Evolutionary conservation across 306 rosid species (phyloP).

Genomic region (Ochetophila trinervis): DNA sequence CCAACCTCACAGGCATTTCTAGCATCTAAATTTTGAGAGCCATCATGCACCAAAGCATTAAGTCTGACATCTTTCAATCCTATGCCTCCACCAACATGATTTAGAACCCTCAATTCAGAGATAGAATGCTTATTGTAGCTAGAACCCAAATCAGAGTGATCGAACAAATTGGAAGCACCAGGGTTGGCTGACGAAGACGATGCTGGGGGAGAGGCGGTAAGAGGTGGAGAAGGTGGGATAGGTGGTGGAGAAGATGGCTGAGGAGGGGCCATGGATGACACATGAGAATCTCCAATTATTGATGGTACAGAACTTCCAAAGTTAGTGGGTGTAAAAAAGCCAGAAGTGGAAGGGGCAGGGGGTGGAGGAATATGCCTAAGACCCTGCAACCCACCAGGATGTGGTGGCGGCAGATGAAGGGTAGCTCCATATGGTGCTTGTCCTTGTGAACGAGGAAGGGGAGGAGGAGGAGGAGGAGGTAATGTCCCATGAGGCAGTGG

Average conservation of each 20-base stretch:
- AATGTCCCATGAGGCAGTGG: constrained; percentile 36
- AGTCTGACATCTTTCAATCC: constrained; percentile 28
- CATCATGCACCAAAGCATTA: constrained; percentile 16
- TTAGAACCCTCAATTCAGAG: constrained; percentile 22
- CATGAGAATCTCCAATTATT: constrained; percentile 39
- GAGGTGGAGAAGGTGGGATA: constrained; percentile 41
- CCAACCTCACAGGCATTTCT: constrained; percentile 34
- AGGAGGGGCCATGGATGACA: constrained; percentile 33
- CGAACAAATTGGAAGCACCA: constrained; percentile 4
- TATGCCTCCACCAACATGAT: constrained; percentile 24
- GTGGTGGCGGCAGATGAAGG: constrained; percentile 29
- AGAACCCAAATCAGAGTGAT: constrained; percentile 3
- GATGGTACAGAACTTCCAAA: constrained; percentile 34
- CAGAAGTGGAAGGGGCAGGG: constrained; percentile 37
- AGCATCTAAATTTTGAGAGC: constrained; percentile 30
- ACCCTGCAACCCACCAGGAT: constrained; percentile 39
- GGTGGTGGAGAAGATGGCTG: constrained; percentile 55
- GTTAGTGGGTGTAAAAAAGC: constrained; percentile 26
- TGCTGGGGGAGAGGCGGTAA: constrained; percentile 24
- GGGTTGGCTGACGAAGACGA: constrained; percentile 24
- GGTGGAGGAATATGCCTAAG: constrained; percentile 36
- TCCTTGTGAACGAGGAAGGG: constrained; percentile 41
- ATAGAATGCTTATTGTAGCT: constrained; percentile 16
- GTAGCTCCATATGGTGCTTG: constrained; percentile 36
- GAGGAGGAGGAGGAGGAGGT: constrained; percentile 33